These are phyloP conservation scores for Castanospermum australe DNA, from an alignment of 306 rosid species.

Conservation along the genomic window DNA sequence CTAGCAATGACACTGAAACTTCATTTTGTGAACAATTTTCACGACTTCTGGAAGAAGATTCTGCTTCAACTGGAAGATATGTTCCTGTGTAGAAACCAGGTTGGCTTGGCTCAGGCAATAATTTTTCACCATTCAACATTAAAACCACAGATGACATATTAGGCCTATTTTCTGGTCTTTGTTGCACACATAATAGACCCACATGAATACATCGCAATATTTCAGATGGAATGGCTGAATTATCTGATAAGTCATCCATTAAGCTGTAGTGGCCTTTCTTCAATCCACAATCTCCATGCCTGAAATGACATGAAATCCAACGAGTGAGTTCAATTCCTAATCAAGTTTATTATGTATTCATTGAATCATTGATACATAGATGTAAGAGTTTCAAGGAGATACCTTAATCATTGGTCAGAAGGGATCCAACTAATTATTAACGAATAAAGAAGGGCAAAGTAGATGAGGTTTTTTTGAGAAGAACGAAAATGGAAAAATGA, in stretches of 20 bases:
- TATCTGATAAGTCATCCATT: background rate
- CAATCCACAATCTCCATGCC: conserved; percentile 15
- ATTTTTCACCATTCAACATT: background rate
- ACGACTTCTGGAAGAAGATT: no score
- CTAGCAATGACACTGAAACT: conserved; percentile 4
- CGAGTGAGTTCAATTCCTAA: no score
- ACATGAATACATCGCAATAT: background rate
- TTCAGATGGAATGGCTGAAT: background rate
- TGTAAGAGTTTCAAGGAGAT: no score
- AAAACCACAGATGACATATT: conserved; percentile 1
- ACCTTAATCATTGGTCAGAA: no score
- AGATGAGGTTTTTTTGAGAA: no score
- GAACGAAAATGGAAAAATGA: no score
- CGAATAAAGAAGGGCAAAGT: no score
- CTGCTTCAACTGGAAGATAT: no score
- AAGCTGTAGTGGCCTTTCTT: background rate
- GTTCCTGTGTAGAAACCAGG: conserved; percentile 8
- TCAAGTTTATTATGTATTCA: no score
- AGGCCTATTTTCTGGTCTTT: conserved; percentile 6
- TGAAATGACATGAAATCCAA: background rate
- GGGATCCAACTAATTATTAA: no score
- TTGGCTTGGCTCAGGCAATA: background rate
- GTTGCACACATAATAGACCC: conserved; percentile 14
- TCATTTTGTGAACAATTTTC: background rate
- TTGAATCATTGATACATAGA: no score